A percentile compares a stretch with the other conserved stretches of the same genome.
Conservation (phyloP, 2,329 filamentous ascomycete genomes). For the Monosporascus sp. region DNA sequence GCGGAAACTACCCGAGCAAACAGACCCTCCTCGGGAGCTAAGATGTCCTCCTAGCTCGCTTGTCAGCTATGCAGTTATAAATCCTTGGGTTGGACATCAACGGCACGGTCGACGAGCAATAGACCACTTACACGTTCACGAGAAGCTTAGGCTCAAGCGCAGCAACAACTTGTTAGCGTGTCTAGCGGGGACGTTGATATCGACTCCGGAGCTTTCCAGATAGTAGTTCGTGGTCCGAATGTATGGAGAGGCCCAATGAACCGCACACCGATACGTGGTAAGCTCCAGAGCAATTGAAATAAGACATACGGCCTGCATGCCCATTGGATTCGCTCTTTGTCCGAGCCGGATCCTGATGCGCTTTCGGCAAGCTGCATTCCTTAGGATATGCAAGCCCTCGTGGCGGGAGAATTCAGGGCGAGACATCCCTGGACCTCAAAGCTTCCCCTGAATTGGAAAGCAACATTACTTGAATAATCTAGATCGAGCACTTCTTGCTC, state of each 20-base stretch:
- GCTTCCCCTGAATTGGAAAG: not conserved
- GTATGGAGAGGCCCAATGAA: too few relatives aligned
- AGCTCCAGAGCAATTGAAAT: not conserved
- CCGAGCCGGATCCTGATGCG: not conserved
- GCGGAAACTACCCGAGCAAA: not conserved
- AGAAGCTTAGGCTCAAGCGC: not conserved
- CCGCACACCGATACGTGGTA: not conserved
- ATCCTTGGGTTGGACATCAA: not conserved
- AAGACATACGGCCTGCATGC: not conserved
- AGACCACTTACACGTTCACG: not conserved
- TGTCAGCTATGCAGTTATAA: not conserved
- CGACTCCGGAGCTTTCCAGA: too few relatives aligned
- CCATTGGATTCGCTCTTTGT: not conserved
- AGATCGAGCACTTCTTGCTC: not conserved
- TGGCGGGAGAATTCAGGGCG: not conserved
- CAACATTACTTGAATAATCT: not conserved
- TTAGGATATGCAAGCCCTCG: not conserved
- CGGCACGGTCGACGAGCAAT: not conserved
- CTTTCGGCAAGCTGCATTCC: not conserved
- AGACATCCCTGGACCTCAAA: not conserved
- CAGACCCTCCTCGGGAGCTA: not conserved
- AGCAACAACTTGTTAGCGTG: not conserved
- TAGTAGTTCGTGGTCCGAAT: too few relatives aligned
- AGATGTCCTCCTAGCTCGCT: not conserved
- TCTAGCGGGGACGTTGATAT: too few relatives aligned